Conservation (phyloP, 371 early-diverging fungal genomes). For the Amoeboradix gromovi region DNA sequence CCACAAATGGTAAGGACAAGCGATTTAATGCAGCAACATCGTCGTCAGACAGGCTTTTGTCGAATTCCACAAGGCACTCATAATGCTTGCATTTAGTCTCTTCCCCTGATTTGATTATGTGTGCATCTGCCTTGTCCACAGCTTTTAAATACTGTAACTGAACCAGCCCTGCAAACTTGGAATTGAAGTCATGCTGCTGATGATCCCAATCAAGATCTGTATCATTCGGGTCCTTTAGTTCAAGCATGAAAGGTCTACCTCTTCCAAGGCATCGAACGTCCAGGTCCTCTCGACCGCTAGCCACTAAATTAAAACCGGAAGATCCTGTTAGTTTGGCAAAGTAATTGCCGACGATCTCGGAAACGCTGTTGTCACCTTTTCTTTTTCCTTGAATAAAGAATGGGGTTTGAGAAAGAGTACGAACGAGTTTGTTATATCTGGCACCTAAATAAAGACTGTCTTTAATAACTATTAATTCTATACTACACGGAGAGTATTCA, state of each 20-base stretch:
- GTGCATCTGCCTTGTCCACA: conserved; percentile 15
- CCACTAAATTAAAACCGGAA: conserved; percentile 39
- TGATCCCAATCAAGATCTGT: conserved; percentile 2
- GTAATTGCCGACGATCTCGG: conserved; percentile 37
- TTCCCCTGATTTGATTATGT: conserved; percentile 53
- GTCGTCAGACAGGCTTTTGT: conserved; percentile 3
- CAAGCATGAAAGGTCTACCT: conserved; percentile 78
- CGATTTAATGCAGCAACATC: conserved; percentile 6
- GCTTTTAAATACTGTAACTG: conserved; percentile 10
- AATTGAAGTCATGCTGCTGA: not conserved
- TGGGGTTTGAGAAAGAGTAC: conserved; percentile 63
- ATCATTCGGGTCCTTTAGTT: conserved; percentile 42
- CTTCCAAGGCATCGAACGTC: conserved; percentile 81
- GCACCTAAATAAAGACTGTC: conserved; percentile 6
- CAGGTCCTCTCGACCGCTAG: conserved; percentile 83
- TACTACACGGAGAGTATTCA: not conserved
- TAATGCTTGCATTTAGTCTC: conserved; percentile 53
- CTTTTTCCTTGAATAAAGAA: conserved; percentile 39
- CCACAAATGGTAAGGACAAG: conserved; percentile 10
- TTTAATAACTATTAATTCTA: conserved; percentile 1
- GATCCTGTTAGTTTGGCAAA: conserved; percentile 8
- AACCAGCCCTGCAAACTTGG: conserved; percentile 9
- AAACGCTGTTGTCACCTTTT: conserved; percentile 40
- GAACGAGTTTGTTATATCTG: conserved; percentile 52
- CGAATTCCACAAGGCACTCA: conserved; percentile 9